Percentiles rank a stretch among this genome's conserved stretches.
Conservation (phyloP, 805 yeast genomes). For the Lachancea thermotolerans region DNA sequence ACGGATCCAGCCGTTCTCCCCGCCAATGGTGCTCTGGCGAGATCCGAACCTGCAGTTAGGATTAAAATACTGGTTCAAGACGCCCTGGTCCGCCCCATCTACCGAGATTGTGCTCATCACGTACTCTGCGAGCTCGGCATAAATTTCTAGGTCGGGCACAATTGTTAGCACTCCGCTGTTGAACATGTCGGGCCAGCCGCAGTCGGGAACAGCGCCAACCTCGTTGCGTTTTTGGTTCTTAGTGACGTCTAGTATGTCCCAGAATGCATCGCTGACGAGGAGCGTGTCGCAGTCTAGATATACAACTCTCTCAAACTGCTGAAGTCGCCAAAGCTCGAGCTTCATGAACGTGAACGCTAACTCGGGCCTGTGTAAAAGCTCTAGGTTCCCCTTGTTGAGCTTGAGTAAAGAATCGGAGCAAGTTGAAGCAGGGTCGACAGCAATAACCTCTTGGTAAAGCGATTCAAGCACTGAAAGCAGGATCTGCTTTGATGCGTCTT, state of each 20-base stretch:
- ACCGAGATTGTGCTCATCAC: conserved; percentile 37
- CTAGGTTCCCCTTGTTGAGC: conserved; percentile 24
- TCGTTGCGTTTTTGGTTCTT: conserved; percentile 21
- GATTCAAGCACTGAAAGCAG: conserved; percentile 9
- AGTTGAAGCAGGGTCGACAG: conserved; percentile 12
- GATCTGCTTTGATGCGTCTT: background rate
- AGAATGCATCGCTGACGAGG: conserved; percentile 32
- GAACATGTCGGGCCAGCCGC: conserved; percentile 90
- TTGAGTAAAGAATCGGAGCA: background rate
- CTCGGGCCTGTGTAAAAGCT: conserved; percentile 44
- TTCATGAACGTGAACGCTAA: conserved; percentile 46
- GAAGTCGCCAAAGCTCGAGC: conserved; percentile 42
- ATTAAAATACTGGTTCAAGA: conserved; percentile 66
- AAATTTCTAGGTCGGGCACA: conserved; percentile 44
- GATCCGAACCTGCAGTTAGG: conserved; percentile 16
- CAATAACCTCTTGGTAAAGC: conserved; percentile 25
- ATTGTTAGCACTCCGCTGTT: conserved; percentile 70
- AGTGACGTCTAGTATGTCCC: conserved; percentile 19
- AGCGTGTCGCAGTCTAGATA: conserved; percentile 64
- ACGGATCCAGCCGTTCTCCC: conserved; percentile 45
- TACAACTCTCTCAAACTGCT: conserved; percentile 39
- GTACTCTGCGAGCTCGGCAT: conserved; percentile 34
- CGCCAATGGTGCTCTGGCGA: background rate
- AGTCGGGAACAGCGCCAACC: conserved; percentile 60
- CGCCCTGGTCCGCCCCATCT: conserved; percentile 93